Conservation (phyloP, 345 rosid species). For the Hirschfeldia incana region DNA sequence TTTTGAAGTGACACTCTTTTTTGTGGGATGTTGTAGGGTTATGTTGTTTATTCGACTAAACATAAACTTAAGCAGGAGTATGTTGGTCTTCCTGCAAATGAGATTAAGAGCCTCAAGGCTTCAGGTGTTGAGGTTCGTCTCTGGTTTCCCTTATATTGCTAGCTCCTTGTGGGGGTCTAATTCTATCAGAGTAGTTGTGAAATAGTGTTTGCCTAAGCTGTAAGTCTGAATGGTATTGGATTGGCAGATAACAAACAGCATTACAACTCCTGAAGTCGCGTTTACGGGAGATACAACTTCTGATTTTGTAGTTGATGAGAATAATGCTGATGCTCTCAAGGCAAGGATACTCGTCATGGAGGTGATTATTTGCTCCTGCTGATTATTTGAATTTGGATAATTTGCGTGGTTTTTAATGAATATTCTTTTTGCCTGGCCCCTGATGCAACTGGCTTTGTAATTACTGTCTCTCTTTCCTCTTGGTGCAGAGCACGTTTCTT, state of each 20-base stretch:
- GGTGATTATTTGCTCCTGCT: slow-evolving; percentile 48
- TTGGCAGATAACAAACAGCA: slow-evolving; percentile 70
- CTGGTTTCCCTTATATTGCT: slow-evolving; percentile 1
- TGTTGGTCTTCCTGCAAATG: slow-evolving; percentile 64
- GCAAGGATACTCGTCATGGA: slow-evolving; percentile 89
- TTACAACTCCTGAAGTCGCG: slow-evolving; percentile 75
- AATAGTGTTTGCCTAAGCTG: background rate
- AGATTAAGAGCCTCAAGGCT: slow-evolving; percentile 75
- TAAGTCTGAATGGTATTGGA: slow-evolving; percentile 25
- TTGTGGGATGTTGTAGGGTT: slow-evolving; percentile 58
- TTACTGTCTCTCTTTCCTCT: background rate
- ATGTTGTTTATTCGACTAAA: slow-evolving; percentile 72
- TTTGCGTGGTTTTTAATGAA: background rate
- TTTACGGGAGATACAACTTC: slow-evolving; percentile 93
- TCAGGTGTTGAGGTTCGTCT: slow-evolving; percentile 81
- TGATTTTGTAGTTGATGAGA: slow-evolving; percentile 68
- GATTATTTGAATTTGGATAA: slow-evolving; percentile 13
- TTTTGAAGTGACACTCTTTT: background rate
- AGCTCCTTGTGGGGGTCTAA: background rate
- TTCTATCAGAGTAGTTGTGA: background rate
- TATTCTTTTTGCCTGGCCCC: too few species aligned
- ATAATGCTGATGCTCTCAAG: slow-evolving; percentile 66
- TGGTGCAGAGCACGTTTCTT: slow-evolving; percentile 75
- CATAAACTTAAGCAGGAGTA: slow-evolving; percentile 81
- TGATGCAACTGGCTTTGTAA: slow-evolving; percentile 9